phyloP scores from a whole-genome alignment of 352 stramenopile genomes.

The Elongisporangium senticosum region DNA sequence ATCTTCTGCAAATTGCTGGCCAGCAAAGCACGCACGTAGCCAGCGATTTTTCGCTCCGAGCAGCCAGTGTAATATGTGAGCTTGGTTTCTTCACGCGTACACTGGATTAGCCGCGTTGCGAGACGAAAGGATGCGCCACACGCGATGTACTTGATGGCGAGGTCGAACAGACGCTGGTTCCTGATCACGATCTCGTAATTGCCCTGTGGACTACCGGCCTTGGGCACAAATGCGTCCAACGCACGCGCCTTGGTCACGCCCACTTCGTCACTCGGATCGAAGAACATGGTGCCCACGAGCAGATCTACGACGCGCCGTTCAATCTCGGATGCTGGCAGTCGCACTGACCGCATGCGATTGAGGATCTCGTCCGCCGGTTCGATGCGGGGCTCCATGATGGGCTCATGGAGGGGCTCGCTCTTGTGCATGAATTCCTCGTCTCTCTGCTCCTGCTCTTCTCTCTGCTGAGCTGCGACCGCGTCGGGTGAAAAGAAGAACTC shows the following conservation, averaged over 20 bases:
- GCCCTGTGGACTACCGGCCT: conserved; percentile 10
- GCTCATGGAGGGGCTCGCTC: not conserved
- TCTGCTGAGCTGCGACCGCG: conserved; percentile 20
- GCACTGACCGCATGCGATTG: conserved; percentile 13
- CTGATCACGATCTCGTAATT: conserved; percentile 60
- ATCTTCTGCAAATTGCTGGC: conserved; percentile 63
- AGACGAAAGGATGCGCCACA: conserved; percentile 53
- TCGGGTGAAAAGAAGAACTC: conserved; percentile 42
- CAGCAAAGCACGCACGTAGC: conserved; percentile 44
- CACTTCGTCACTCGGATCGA: conserved; percentile 35
- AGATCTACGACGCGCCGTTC: conserved; percentile 49
- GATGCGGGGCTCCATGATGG: conserved; percentile 13
- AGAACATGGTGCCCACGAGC: conserved; percentile 47
- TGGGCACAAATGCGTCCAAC: conserved; percentile 45
- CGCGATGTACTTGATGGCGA: conserved; percentile 59
- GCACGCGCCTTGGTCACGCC: conserved; percentile 30
- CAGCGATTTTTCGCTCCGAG: conserved; percentile 38
- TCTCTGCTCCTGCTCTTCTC: not conserved
- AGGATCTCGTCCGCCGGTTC: conserved; percentile 7
- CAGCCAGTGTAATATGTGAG: conserved; percentile 40
- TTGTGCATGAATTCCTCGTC: not conserved
- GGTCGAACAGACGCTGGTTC: conserved; percentile 58
- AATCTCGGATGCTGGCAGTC: conserved; percentile 48
- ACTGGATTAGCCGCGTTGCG: conserved; percentile 47
- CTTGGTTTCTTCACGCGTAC: conserved; percentile 55